A percentile compares a stretch with the other conserved stretches of the same genome.
phyloP scores from a whole-genome alignment of 805 yeast genomes.

The Ogataea salicorniae region DNA sequence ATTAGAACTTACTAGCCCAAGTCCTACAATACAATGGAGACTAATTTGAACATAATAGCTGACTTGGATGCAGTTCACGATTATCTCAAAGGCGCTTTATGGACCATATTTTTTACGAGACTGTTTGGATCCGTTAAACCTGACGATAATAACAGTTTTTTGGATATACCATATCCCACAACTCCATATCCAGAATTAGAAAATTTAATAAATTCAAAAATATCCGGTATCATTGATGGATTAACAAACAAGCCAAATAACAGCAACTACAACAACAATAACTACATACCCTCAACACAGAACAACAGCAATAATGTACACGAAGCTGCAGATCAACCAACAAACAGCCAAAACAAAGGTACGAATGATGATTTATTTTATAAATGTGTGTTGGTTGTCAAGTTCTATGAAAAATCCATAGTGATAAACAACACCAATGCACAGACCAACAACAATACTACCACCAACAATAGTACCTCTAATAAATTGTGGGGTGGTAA shows the following conservation, averaged over 20 bases:
- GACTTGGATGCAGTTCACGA: conserved; percentile 53
- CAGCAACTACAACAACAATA: not conserved
- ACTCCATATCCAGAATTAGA: conserved; percentile 45
- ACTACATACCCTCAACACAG: conserved; percentile 6
- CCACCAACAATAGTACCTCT: conserved; percentile 17
- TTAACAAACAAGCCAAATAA: conserved; percentile 6
- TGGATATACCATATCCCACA: conserved; percentile 56
- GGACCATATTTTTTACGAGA: conserved; percentile 65
- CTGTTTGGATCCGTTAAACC: conserved; percentile 63
- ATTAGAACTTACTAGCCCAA: not conserved
- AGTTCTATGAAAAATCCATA: conserved; percentile 22
- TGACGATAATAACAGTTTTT: conserved; percentile 42
- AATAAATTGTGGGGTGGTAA: conserved; percentile 49
- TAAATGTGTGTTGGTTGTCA: conserved; percentile 31
- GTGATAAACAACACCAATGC: conserved; percentile 2
- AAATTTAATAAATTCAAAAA: conserved; percentile 31
- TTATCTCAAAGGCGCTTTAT: conserved; percentile 53
- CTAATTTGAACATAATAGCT: conserved; percentile 40
- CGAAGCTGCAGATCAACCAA: conserved; percentile 3
- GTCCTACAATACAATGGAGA: conserved; percentile 36
- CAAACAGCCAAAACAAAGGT: not conserved
- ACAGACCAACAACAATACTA: conserved; percentile 9
- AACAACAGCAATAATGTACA: conserved; percentile 12
- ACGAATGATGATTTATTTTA: conserved; percentile 8
- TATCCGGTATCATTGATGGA: conserved; percentile 27